A percentile compares a stretch with the other conserved stretches of the same genome.
Evolutionary conservation across 169 alveolate genomes (phyloP).

Genomic region (Plasmodium gallinaceum): DNA sequence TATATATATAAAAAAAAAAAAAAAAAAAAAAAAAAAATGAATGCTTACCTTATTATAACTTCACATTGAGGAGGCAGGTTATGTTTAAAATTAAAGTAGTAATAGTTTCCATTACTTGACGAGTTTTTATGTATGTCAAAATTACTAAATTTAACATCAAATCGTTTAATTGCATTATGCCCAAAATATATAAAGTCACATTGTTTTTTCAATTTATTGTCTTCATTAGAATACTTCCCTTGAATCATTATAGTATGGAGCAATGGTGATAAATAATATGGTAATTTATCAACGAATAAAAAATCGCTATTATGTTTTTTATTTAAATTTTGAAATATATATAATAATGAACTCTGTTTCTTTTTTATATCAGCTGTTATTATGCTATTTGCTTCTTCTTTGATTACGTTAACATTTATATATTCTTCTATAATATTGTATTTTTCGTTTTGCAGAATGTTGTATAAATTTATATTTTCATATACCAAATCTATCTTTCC

Average conservation of each 20-base stretch:
- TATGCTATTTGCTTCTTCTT: slow-evolving; percentile 69
- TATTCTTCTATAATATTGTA: slow-evolving; percentile 54
- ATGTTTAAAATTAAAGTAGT: slow-evolving; percentile 57
- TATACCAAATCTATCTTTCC: slow-evolving; percentile 31
- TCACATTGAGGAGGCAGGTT: slow-evolving; percentile 72
- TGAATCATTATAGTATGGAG: slow-evolving; percentile 60
- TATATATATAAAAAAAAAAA: not conserved
- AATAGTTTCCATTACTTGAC: slow-evolving; percentile 65
- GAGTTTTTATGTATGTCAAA: slow-evolving; percentile 27
- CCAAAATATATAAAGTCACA: slow-evolving; percentile 71
- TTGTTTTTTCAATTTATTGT: slow-evolving; percentile 15
- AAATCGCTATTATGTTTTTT: slow-evolving; percentile 35
- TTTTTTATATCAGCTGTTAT: slow-evolving; percentile 68
- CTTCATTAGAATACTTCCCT: slow-evolving; percentile 41
- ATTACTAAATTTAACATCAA: slow-evolving; percentile 63
- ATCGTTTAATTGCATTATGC: slow-evolving; percentile 48
- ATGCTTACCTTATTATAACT: slow-evolving; percentile 56
- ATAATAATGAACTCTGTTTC: slow-evolving; percentile 63
- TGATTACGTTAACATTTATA: slow-evolving; percentile 47
- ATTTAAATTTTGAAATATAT: slow-evolving; percentile 72
- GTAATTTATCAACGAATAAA: slow-evolving; percentile 70
- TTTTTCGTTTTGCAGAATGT: slow-evolving; percentile 43
- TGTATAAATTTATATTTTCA: slow-evolving; percentile 59
- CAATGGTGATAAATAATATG: slow-evolving; percentile 68
- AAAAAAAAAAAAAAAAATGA: not conserved